These are phyloP conservation scores for Cladorrhinum sp. DNA, from an alignment of 2,329 filamentous ascomycete genomes.

Conservation along the genomic window DNA sequence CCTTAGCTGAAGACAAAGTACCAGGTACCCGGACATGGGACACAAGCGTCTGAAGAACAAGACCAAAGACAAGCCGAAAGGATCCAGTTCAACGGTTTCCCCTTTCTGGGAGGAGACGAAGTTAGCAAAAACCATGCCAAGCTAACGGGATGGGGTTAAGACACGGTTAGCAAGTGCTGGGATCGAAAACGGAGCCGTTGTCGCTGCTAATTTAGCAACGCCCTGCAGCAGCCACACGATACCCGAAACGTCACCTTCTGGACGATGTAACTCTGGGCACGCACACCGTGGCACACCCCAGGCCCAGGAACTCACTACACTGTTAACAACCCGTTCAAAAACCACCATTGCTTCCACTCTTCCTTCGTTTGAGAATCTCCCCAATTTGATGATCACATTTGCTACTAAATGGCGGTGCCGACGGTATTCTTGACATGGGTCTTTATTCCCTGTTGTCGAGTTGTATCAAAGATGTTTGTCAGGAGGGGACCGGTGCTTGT, in stretches of 20 bases:
- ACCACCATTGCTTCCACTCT: neutral
- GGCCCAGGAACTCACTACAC: neutral
- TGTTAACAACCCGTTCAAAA: neutral
- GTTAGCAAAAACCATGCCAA: neutral
- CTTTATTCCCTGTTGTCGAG: neutral
- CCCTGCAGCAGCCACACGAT: constrained; percentile 14
- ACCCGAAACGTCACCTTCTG: constrained; percentile 9
- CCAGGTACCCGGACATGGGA: neutral
- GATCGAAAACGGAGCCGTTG: constrained; percentile 18
- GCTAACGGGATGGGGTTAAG: constrained; percentile 8
- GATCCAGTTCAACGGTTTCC: neutral
- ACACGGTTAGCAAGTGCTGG: constrained; percentile 7
- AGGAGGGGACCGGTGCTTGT: neutral
- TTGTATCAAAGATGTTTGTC: neutral
- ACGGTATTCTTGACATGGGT: neutral
- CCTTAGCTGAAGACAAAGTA: neutral
- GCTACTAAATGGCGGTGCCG: neutral
- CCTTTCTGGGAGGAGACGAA: neutral
- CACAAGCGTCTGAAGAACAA: neutral
- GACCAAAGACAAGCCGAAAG: neutral
- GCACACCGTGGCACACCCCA: no score
- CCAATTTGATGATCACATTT: neutral
- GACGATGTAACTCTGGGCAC: neutral
- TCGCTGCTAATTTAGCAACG: constrained; percentile 17
- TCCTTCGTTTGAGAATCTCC: neutral